Conservation (phyloP, 2,329 filamentous ascomycete species). For the Epichloe sibirici region DNA sequence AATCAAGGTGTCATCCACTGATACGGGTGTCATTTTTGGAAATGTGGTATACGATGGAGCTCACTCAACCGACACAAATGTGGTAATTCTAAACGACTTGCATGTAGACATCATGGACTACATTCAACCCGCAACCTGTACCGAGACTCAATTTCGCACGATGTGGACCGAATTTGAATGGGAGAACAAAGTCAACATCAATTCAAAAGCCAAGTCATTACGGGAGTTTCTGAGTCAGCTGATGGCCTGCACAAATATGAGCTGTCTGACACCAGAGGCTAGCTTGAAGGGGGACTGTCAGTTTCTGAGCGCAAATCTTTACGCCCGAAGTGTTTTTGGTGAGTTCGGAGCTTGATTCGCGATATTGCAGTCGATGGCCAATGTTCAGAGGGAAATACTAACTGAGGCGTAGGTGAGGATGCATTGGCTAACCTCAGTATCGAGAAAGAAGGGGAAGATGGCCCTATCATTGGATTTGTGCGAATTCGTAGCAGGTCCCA, state of each 20-base stretch:
- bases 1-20: conserved; percentile 95
- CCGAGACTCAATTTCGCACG: conserved; percentile 96
- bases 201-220: conserved; percentile 86
- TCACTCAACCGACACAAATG: conserved; percentile 83
- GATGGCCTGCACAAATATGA: conserved; percentile 99
- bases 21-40: conserved; percentile 96
- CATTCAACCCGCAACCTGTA: conserved; percentile 92
- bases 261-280: conserved; percentile 88
- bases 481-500: conserved; percentile 95
- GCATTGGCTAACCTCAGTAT: conserved; percentile 94
- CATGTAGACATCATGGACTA: conserved; percentile 99
- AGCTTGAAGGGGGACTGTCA: conserved; percentile 96
- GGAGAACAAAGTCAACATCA: conserved; percentile 99
- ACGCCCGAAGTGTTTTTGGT: conserved; percentile 96
- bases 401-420: conserved; percentile 68
- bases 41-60: conserved; percentile 96
- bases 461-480: conserved; percentile 92
- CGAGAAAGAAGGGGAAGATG: conserved; percentile 91
- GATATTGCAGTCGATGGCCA: not conserved
- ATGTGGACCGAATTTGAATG: conserved; percentile 99
- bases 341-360: conserved; percentile 30
- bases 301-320: conserved; percentile 93
- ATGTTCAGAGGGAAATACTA: conserved; percentile 8
- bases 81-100: conserved; percentile 95
- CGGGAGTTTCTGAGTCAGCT: conserved; percentile 86